Conservation (phyloP, 2,329 filamentous ascomycete genomes). For the Sclerotinia trifoliorum region DNA sequence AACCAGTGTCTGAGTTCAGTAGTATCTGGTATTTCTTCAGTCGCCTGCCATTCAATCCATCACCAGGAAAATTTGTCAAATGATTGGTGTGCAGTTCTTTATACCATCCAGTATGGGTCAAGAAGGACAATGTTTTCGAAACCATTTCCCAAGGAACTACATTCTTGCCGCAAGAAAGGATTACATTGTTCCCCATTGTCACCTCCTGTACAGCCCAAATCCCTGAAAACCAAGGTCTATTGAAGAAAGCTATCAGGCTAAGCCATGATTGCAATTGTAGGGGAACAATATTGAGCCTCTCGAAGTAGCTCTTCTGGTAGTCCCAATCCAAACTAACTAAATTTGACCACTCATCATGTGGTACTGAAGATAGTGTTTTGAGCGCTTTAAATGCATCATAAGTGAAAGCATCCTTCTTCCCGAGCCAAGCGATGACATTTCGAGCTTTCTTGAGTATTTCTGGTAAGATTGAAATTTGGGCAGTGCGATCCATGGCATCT, state of each 20-base stretch:
- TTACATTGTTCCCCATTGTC: neutral
- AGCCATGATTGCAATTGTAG: conserved; percentile 4
- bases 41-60: neutral
- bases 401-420: conserved; percentile 20
- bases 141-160: conserved; percentile 6
- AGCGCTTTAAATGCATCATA: conserved; percentile 12
- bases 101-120: conserved; percentile 10
- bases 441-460: conserved; percentile 25
- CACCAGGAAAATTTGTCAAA: neutral
- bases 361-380: conserved; percentile 1
- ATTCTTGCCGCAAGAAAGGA: conserved; percentile 3
- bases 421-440: conserved; percentile 25
- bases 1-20: neutral
- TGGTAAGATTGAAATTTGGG: conserved; percentile 24
- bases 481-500: conserved; percentile 23
- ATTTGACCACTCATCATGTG: conserved; percentile 12
- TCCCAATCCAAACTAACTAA: conserved; percentile 6
- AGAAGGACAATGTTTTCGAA: conserved; percentile 1
- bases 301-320: neutral
- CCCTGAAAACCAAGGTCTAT: conserved; percentile 16
- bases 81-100: conserved; percentile 2
- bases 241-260: conserved; percentile 14
- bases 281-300: neutral
- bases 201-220: conserved; percentile 16
- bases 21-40: neutral